A percentile compares a stretch with the other conserved stretches of the same genome.
These are phyloP conservation scores for Xerocomus spinulosus DNA, from an alignment of 768 basidiomycete species.

Conservation along the genomic window DNA sequence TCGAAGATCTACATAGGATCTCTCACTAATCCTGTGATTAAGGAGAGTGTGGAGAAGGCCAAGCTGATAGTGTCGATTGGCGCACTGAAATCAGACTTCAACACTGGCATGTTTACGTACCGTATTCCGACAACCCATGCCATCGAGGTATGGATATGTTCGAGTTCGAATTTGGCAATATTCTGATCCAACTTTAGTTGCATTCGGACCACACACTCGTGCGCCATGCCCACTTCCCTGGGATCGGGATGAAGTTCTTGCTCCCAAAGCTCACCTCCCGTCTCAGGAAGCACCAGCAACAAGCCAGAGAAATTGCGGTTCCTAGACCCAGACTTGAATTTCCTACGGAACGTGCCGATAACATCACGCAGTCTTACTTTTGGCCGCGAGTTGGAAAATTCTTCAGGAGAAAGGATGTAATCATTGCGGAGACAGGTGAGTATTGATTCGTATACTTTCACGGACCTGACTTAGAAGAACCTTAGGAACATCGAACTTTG, in stretches of 20 bases:
- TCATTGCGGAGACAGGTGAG: conserved; percentile 82
- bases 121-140: conserved; percentile 54
- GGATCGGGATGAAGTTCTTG: conserved; percentile 73
- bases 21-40: conserved; percentile 60
- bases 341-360: conserved; percentile 46
- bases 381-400: conserved; percentile 78
- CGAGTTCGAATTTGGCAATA: not conserved
- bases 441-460: not conserved
- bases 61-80: conserved; percentile 76
- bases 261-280: conserved; percentile 65
- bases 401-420: conserved; percentile 68
- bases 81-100: conserved; percentile 70
- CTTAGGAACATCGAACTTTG: conserved; percentile 75
- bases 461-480: not conserved
- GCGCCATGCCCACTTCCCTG: conserved; percentile 57
- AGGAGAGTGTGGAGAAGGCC: conserved; percentile 67
- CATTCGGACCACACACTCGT: conserved; percentile 72
- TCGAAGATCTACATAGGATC: conserved; percentile 71
- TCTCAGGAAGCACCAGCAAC: conserved; percentile 38
- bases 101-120: conserved; percentile 84
- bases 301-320: conserved; percentile 43
- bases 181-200: conserved; percentile 40
- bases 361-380: conserved; percentile 74
- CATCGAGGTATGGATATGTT: conserved; percentile 49
- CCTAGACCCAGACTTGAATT: conserved; percentile 37